Percentiles rank a stretch among this genome's conserved stretches.
Conservation (phyloP, 306 rosid species). For the Lagenaria siceraria region DNA sequence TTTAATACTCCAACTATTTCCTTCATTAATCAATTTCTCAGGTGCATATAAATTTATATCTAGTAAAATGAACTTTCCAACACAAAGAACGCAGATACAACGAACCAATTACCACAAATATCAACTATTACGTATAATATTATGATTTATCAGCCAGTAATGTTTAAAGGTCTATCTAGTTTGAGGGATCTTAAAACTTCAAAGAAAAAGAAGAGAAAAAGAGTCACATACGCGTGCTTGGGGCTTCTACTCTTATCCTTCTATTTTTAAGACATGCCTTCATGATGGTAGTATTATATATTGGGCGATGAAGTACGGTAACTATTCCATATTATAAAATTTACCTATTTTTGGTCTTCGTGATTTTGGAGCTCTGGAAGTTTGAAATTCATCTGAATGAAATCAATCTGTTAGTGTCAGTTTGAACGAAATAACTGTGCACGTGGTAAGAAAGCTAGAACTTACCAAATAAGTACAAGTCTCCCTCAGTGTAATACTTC, state of each 20-base stretch:
- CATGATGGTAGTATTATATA: neutral
- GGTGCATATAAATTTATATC: neutral
- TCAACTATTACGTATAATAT: neutral
- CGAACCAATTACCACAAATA: neutral
- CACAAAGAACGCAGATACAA: neutral
- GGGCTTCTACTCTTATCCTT: neutral
- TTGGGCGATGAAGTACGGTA: neutral
- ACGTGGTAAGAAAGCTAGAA: slow-evolving; percentile 3
- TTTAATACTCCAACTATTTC: neutral
- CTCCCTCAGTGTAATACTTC: slow-evolving; percentile 77
- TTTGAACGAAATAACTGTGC: neutral
- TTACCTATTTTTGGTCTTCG: slow-evolving; percentile 87
- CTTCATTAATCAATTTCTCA: neutral
- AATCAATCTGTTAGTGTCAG: slow-evolving; percentile 13
- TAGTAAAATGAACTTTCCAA: neutral
- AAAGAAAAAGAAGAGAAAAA: neutral
- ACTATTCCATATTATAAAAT: slow-evolving; percentile 4
- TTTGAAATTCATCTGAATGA: slow-evolving; percentile 86
- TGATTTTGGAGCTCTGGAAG: slow-evolving; percentile 72
- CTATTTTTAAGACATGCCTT: neutral
- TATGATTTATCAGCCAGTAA: neutral
- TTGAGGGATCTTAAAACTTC: neutral
- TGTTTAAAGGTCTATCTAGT: neutral
- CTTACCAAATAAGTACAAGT: slow-evolving; percentile 85
- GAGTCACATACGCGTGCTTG: neutral